Percentiles rank a stretch among this genome's conserved stretches.
phyloP scores from a whole-genome alignment of 1,284 basidiomycete species.

The Malassezia sympodialis region DNA sequence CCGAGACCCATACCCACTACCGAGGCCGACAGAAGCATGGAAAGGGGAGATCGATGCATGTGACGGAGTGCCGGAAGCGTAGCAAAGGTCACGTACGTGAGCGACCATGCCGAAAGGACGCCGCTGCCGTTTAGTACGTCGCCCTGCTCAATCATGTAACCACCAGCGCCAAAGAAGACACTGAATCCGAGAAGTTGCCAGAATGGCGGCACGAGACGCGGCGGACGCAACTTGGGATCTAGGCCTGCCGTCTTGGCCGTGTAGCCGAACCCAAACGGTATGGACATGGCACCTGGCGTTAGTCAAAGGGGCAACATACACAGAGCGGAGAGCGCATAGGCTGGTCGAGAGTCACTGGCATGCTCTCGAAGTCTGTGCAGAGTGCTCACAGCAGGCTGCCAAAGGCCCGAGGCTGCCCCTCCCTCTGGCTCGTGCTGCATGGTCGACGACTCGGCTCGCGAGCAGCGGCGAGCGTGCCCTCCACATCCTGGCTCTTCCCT shows the following conservation, averaged over 20 bases:
- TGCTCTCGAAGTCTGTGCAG: constrained; percentile 20
- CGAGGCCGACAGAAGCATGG: constrained; percentile 17
- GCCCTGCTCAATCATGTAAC: constrained; percentile 41
- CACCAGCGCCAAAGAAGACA: constrained; percentile 29
- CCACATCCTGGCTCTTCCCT: background rate
- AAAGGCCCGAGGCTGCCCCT: background rate
- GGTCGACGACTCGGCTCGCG: background rate
- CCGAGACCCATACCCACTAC: constrained; percentile 25
- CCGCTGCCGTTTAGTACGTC: constrained; percentile 39
- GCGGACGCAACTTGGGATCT: constrained; percentile 18
- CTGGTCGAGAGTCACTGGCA: constrained; percentile 20
- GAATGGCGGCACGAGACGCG: constrained; percentile 30
- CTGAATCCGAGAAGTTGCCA: constrained; percentile 38
- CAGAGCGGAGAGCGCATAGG: constrained; percentile 24
- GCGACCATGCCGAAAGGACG: constrained; percentile 34
- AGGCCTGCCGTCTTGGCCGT: constrained; percentile 22
- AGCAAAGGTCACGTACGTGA: constrained; percentile 37
- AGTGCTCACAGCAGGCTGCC: background rate
- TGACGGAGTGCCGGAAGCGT: constrained; percentile 20
- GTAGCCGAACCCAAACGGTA: constrained; percentile 30
- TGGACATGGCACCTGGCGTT: constrained; percentile 21
- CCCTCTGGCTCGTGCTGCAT: background rate
- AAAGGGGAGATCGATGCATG: constrained; percentile 21
- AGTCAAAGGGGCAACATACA: constrained; percentile 13
- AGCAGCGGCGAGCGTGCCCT: background rate